Base-by-base conservation (phyloP, 2,329 filamentous ascomycete species). In the Penicillium paneum region DNA sequence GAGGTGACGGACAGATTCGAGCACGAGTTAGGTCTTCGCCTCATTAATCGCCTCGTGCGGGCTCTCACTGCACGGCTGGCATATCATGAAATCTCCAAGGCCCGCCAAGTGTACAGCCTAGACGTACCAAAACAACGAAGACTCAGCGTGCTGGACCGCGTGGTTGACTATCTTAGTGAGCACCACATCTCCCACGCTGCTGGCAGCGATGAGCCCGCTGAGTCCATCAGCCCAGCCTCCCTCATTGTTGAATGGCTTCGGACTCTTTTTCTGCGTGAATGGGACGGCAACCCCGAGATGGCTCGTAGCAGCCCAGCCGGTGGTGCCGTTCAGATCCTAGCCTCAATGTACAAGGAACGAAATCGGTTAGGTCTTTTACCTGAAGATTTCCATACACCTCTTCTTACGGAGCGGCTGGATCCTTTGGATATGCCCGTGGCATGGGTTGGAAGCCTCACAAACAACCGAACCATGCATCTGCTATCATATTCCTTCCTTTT, bases 401-500 rank as follows among this genome's bases (percentile, higher is more conserved):
- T 90, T 63, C 82, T 96, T 40, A 83, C 88, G 0, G 88, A 93
- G 54, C 83, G 86, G 15, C 76, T 96, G 5, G 89, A 96, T 69
- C 78, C 84, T 5, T 82, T 91, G 58, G 83, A 88, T 36, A 86
- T 90, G 78, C 89, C 91, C 0, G 79, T 86, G 40, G 82, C 84
- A 45, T 96, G 86, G 89, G 71, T 87, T 49, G 79, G 81, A 4
- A 86, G 84, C 56, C 76, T 75, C 2, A 77, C 82, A 0, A 86
- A 84, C 31, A 83, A 80, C 55, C 85, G 85, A 61, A 83, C 78
- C 28, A 76, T 86, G 21, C 91, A 97, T 71, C 76, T 97, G 0
- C 76, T 97, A 3, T 86, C 91, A 55, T 90, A 88, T 59, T 85
- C 90, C 0, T 95, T 88, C 67, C 79, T 97, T 0, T 96, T 97